Conservation (phyloP, 345 rosid species). For the Raphanus sativus region DNA sequence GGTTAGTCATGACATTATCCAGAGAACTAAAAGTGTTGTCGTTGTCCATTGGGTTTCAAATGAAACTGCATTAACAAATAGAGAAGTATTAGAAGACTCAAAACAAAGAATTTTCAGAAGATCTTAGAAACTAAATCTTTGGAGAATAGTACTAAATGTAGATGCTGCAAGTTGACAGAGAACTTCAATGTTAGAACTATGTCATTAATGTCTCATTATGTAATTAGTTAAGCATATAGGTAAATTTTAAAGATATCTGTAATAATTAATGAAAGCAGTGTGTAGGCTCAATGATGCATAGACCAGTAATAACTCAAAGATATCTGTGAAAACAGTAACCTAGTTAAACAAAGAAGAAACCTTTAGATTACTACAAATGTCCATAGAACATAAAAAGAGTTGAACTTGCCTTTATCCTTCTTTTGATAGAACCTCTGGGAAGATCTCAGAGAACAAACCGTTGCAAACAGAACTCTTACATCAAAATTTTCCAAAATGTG, state of each 20-base stretch:
- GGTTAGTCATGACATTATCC: slow-evolving; percentile 38
- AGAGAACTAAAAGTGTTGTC: slow-evolving; percentile 52
- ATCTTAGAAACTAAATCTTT: too few species aligned
- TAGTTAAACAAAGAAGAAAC: slow-evolving; percentile 8
- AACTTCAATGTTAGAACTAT: slow-evolving; percentile 18
- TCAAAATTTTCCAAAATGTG: slow-evolving; percentile 32
- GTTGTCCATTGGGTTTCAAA: slow-evolving; percentile 40
- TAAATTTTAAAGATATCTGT: too few species aligned
- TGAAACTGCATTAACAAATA: slow-evolving; percentile 28
- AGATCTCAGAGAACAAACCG: slow-evolving; percentile 27
- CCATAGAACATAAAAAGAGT: slow-evolving; percentile 24
- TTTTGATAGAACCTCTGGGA: slow-evolving; percentile 17
- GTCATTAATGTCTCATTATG: slow-evolving; percentile 4
- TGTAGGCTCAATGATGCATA: slow-evolving; percentile 32
- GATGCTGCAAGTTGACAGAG: slow-evolving; percentile 27
- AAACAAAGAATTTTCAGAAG: slow-evolving; percentile 25
- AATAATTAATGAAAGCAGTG: slow-evolving; percentile 24
- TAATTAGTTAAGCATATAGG: not conserved
- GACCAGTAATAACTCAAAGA: slow-evolving; percentile 28
- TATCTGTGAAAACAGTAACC: slow-evolving; percentile 15
- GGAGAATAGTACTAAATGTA: slow-evolving; percentile 22
- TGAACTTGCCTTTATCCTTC: slow-evolving; percentile 30
- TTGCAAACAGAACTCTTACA: slow-evolving; percentile 15
- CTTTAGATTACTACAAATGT: slow-evolving; percentile 37
- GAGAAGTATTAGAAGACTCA: slow-evolving; percentile 19